Conservation (phyloP, 805 yeast genomes). For the Candida ortonii region DNA sequence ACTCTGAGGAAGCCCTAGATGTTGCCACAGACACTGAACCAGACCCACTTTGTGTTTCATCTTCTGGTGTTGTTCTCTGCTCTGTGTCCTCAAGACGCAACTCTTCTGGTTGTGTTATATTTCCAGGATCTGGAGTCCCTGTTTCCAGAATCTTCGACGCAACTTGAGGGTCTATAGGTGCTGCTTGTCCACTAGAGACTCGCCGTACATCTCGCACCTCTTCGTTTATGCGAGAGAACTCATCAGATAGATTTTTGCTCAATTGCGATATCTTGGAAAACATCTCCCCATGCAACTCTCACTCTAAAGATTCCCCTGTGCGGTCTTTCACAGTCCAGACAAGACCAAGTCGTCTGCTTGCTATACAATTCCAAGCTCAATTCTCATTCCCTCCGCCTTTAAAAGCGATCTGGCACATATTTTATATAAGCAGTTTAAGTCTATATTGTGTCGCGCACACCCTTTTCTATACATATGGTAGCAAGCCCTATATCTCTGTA, state of each 20-base stretch:
- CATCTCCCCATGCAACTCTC: conserved; percentile 33
- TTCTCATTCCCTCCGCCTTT: too few species aligned
- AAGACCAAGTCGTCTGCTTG: too few species aligned
- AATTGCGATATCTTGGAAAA: conserved; percentile 58
- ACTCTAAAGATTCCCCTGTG: too few species aligned
- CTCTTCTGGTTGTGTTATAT: conserved; percentile 47
- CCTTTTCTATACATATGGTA: too few species aligned
- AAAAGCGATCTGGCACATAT: conserved; percentile 1
- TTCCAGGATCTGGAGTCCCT: conserved; percentile 46
- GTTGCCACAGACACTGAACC: conserved; percentile 1
- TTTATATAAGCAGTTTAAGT: background rate
- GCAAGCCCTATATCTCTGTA: background rate
- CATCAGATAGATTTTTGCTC: conserved; percentile 63
- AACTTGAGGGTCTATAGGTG: conserved; percentile 22
- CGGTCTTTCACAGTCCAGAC: too few species aligned
- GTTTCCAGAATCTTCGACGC: conserved; percentile 36
- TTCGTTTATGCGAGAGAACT: conserved; percentile 39
- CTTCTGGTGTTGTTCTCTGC: background rate
- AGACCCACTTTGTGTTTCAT: conserved; percentile 1
- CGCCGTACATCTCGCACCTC: conserved; percentile 26
- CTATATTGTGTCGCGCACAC: conserved; percentile 1
- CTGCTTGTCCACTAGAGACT: conserved; percentile 14
- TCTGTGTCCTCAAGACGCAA: conserved; percentile 4
- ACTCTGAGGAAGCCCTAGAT: conserved; percentile 3
- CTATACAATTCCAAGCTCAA: too few species aligned